Conservation (phyloP, 2,329 filamentous ascomycete species). For the Cryphonectria japonica region DNA sequence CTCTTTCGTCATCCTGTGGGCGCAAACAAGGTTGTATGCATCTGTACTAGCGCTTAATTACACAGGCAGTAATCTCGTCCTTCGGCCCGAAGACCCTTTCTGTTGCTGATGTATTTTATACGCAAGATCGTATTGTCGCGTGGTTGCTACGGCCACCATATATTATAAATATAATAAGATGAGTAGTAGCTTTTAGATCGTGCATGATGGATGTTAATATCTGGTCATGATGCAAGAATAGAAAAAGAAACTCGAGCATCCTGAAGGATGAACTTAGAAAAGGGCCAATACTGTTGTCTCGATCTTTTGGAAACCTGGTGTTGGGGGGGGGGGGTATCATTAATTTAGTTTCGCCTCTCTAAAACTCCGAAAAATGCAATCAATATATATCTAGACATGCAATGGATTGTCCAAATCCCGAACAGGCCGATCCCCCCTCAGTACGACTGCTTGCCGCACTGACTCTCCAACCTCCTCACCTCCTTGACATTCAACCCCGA, state of each 20-base stretch:
- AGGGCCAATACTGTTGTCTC: too few relatives aligned
- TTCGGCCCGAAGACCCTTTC: background rate
- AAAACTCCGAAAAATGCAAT: background rate
- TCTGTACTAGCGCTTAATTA: background rate
- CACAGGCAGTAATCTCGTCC: background rate
- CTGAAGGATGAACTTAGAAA: too few relatives aligned
- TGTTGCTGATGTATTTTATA: background rate
- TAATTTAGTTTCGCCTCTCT: background rate
- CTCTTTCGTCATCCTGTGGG: background rate
- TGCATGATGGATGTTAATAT: too few relatives aligned
- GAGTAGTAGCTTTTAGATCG: too few relatives aligned
- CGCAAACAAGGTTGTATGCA: too few relatives aligned
- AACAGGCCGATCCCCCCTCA: background rate
- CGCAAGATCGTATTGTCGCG: too few relatives aligned
- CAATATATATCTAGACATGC: background rate
- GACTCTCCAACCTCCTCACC: constrained; percentile 29
- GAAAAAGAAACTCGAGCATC: too few relatives aligned
- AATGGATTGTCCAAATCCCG: background rate
- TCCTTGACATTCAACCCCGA: constrained; percentile 44
- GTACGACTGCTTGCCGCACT: constrained; percentile 24
- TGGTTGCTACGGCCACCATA: too few relatives aligned
- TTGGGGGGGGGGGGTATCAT: background rate
- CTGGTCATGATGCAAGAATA: too few relatives aligned
- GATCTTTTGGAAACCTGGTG: background rate
- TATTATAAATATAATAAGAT: too few relatives aligned